Percentiles rank a stretch among this genome's conserved stretches.
Conservation (phyloP, 768 basidiomycete genomes). For the Zangia roseola region DNA sequence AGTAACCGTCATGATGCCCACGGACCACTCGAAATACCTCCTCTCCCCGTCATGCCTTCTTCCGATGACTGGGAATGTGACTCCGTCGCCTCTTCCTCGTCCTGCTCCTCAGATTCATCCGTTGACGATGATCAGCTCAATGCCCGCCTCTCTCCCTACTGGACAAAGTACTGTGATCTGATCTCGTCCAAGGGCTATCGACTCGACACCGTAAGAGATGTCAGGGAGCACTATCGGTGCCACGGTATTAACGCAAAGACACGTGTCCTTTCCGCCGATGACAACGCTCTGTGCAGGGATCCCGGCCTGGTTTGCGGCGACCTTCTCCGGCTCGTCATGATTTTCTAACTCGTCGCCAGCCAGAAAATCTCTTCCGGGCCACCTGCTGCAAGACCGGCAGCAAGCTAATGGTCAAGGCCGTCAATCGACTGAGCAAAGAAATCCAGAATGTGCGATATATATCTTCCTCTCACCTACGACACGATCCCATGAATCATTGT, state of each 20-base stretch:
- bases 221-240: slow-evolving; percentile 53
- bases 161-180: slow-evolving; percentile 52
- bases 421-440: slow-evolving; percentile 62
- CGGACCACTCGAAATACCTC: not conserved
- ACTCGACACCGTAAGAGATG: slow-evolving; percentile 69
- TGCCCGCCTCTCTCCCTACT: slow-evolving; percentile 56
- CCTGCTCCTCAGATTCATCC: slow-evolving; percentile 50
- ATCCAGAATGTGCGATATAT: slow-evolving; percentile 56
- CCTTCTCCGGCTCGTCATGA: not conserved
- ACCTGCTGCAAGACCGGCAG: slow-evolving; percentile 47
- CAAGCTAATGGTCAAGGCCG: slow-evolving; percentile 67
- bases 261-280: slow-evolving; percentile 36
- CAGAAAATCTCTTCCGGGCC: slow-evolving; percentile 72
- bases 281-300: slow-evolving; percentile 67
- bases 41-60: slow-evolving; percentile 70
- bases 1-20: not conserved
- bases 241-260: slow-evolving; percentile 24
- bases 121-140: slow-evolving; percentile 55
- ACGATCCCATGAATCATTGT: slow-evolving; percentile 70
- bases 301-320: slow-evolving; percentile 56
- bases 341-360: slow-evolving; percentile 40
- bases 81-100: slow-evolving; percentile 35
- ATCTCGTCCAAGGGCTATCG: slow-evolving; percentile 54
- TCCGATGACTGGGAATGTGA: slow-evolving; percentile 47
- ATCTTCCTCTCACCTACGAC: slow-evolving; percentile 48